Percentiles rank a stretch among this genome's conserved stretches.
These are phyloP conservation scores for Salinomyces thailandicus DNA, from an alignment of 2,329 filamentous ascomycete species.

Conservation along the genomic window DNA sequence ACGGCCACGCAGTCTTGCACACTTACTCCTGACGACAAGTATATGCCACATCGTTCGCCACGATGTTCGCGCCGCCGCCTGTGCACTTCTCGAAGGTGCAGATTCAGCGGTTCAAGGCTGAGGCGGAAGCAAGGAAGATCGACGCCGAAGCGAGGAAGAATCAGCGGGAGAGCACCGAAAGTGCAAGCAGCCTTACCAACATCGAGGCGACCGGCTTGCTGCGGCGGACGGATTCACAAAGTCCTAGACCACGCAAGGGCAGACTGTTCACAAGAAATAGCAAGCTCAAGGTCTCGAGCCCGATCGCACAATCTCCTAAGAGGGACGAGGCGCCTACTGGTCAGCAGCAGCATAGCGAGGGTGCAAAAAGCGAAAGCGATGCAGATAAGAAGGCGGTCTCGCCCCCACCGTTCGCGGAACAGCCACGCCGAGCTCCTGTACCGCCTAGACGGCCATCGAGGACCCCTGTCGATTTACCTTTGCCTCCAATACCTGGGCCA, in stretches of 20 bases:
- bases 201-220: slow-evolving; percentile 1
- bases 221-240: slow-evolving; percentile 1
- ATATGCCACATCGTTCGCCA: no score
- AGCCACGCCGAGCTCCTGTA: slow-evolving; percentile 10
- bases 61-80: slow-evolving; percentile 11
- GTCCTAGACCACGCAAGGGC: slow-evolving; percentile 1
- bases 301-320: slow-evolving; percentile 1
- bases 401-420: slow-evolving; percentile 6
- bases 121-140: neutral
- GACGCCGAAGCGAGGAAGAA: slow-evolving; percentile 1
- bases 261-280: slow-evolving; percentile 2
- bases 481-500: slow-evolving; percentile 6
- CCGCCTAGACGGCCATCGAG: slow-evolving; percentile 16
- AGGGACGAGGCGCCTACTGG: neutral
- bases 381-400: neutral
- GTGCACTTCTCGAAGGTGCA: slow-evolving; percentile 7
- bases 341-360: neutral
- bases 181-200: neutral
- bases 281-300: slow-evolving; percentile 5
- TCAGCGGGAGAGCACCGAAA: neutral
- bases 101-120: slow-evolving; percentile 6
- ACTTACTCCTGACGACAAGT: no score
- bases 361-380: neutral
- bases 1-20: no score
- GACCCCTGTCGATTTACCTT: slow-evolving; percentile 12